Base-by-base conservation (phyloP, 2,329 filamentous ascomycete genomes). In the Aspergillus aculeatinus region DNA sequence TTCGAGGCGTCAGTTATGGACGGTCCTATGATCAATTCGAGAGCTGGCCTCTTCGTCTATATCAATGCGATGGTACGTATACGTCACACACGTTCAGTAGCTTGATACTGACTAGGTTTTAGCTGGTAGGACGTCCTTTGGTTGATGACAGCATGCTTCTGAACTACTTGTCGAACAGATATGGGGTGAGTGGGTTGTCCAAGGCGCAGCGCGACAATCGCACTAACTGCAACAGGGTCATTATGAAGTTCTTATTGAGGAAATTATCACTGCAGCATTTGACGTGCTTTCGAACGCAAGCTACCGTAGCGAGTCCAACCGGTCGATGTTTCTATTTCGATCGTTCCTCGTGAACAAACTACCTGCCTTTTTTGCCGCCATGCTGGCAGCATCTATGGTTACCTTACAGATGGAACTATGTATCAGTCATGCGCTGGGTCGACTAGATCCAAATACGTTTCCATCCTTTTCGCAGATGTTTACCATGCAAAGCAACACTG, bases 201-300 rank as follows among this genome's bases (percentile, higher is more conserved):
- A 39, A 50, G 10, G 3, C n/a, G 16, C 27, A 31, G 21, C 51
- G 4, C 0, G 48, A 27, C 21, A 19, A 14, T 14, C 5, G 50
- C 25, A 50, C 60, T 62, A 21, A 68, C 60, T 33, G 7, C 16
- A 2, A 4, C 57, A 92, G 84, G 89, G 89, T 44, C 90, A 96
- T 68, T 83, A 90, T 48, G 89, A 94, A 74, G 83, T 85, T 12
- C 87, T 92, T 49, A 87, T 90, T 0, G 86, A 92, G 57, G 92
- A 97, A 68, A 81, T 98, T 2, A 89, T 98, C 48, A 84, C 94
- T 10, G 91, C 92, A 1, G 88, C 92, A 0, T 98, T 99, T 70
- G 93, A 98, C 68, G 84, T 96, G 5, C 81, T 99, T 16, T 90
- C 92, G 39, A 96, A 96, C 69, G 89, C 90, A 5, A 90, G 94